Evolutionary conservation across 495 filamentous ascomycete genomes (phyloP).

Genomic region (Parathielavia hyrcaniae): DNA sequence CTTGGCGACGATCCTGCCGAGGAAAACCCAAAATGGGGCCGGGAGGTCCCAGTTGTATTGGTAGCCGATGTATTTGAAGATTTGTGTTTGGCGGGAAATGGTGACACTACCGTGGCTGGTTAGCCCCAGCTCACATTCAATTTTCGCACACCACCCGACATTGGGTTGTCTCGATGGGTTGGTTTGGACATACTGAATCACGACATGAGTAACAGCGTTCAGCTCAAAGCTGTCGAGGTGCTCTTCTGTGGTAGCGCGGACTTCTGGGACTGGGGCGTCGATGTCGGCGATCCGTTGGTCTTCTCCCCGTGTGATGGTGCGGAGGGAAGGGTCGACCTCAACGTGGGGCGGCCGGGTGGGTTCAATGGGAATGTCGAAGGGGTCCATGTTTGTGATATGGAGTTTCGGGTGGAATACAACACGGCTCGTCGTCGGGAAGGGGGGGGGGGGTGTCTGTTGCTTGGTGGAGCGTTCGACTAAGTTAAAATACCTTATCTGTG

Average conservation of each 20-base stretch:
- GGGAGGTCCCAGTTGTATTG: no score
- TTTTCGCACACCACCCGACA: no score
- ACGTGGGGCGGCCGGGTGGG: not conserved
- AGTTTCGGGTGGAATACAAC: no score
- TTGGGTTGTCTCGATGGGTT: no score
- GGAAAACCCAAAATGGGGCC: no score
- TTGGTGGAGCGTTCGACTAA: no score
- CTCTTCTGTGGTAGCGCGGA: conserved; percentile 4
- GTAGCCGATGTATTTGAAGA: no score
- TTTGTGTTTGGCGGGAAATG: no score
- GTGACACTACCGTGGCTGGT: conserved; percentile 2
- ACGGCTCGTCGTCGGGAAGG: no score
- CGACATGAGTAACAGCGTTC: conserved; percentile 2
- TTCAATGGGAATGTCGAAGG: conserved; percentile 9
- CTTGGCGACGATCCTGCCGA: no score
- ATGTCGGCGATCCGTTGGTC: not conserved
- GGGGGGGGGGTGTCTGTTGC: no score
- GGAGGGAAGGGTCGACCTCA: conserved; percentile 8
- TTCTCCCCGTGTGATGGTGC: conserved; percentile 2
- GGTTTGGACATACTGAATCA: conserved; percentile 7
- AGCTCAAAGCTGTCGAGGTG: not conserved
- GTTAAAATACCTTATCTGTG: no score
- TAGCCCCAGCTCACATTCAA: not conserved
- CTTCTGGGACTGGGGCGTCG: conserved; percentile 2
- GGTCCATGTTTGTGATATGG: conserved; percentile 4